Evolutionary conservation across 2,329 filamentous ascomycete genomes (phyloP), one percentile per base, ranked within the genome.

Genomic region (Diplodia sapinea): DNA sequence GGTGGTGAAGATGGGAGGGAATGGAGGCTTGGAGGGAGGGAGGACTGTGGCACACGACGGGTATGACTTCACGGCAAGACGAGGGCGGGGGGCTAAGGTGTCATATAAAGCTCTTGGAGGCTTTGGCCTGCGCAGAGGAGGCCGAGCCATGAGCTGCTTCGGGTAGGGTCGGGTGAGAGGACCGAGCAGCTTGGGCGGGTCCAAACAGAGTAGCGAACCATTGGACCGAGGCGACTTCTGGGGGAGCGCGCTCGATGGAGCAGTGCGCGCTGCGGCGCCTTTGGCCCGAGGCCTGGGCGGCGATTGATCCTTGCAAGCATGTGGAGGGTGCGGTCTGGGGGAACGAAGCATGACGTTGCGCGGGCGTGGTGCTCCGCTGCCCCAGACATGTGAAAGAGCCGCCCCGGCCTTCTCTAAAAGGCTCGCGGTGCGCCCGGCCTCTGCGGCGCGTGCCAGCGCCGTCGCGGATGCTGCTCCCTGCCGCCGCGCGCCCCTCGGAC

Each of bases 271-370:
- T 13, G 50, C 36, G 13, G 50, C 56, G 65, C 66, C 66, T 68
- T 68, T 68, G 66, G 66, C 59, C 66, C 66, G 66, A 68, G 66
- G 66, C 66, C 66, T 68, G 57, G 57, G 59, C 56, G 50, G 31
- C 55, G 65, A 20, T 12, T 36, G 33, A 54, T 56, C 66, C 59
- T 36, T 55, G 50, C 43, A n/a, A n/a, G 43, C 56, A 63, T 62
- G 66, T 68, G 57, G 54, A 55, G 56, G 26, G 54, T 57, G 54
- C 40, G 52, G 55, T 67, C 65, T 61, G 55, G 65, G 65, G 65
- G 55, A 56, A 67, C 55, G 36, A 11, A n/a, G 54, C 54, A 66
- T 62, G 65, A 67, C 65, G 65, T 62, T 59, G 49, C n/a, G 31
- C 31, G 9, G 31, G 7, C 31, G 5, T 11, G 20, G 3, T 17